phyloP scores from a whole-genome alignment of 306 rosid genomes.

The Lablab purpureus region DNA sequence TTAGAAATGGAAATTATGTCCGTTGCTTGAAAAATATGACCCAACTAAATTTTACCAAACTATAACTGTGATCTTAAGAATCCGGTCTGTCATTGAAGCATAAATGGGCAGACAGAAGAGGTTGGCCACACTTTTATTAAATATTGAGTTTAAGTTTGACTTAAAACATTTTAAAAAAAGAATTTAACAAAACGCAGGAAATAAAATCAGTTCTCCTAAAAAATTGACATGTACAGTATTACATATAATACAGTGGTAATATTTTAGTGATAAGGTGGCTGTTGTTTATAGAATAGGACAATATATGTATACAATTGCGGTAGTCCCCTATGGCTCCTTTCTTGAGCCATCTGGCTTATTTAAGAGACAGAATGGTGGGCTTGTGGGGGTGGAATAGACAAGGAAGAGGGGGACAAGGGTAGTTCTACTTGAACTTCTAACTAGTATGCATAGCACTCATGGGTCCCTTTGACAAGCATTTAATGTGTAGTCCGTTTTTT shows the following conservation, averaged over 20 bases:
- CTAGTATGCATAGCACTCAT: constrained; percentile 29
- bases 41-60: neutral
- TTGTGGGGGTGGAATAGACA: constrained; percentile 32
- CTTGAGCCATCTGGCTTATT: constrained; percentile 42
- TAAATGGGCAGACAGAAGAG: constrained; percentile 4
- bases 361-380: constrained; percentile 40
- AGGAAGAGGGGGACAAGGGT: neutral
- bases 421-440: constrained; percentile 37
- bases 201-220: neutral
- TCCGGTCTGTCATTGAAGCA: neutral
- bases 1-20: neutral
- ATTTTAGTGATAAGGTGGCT: neutral
- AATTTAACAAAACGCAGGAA: neutral
- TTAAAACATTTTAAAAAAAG: neutral
- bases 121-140: neutral
- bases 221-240: neutral
- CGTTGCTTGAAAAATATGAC: too few relatives aligned
- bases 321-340: constrained; percentile 37
- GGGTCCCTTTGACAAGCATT: constrained; percentile 52
- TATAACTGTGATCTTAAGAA: neutral
- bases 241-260: neutral
- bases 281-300: neutral
- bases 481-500: constrained; percentile 37
- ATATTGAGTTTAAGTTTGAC: neutral
- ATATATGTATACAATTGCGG: constrained; percentile 19